These are phyloP conservation scores for Maudiozyma serrabonitensis DNA, from an alignment of 805 yeast genomes.

Conservation along the genomic window DNA sequence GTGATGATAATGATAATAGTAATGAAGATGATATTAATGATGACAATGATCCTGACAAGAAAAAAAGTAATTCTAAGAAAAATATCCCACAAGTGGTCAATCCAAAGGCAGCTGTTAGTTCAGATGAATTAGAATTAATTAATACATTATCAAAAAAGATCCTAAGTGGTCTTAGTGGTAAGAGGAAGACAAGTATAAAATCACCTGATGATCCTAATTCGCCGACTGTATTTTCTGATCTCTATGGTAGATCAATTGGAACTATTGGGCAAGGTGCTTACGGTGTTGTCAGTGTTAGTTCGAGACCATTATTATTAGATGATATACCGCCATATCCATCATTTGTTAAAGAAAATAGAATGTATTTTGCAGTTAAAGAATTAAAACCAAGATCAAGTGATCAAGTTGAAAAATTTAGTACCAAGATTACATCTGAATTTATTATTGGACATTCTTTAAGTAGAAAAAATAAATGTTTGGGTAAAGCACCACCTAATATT, in stretches of 20 bases:
- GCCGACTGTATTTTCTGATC: slow-evolving; percentile 27
- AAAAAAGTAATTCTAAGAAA: slow-evolving; percentile 1
- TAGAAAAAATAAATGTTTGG: slow-evolving; percentile 6
- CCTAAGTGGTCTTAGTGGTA: slow-evolving; percentile 28
- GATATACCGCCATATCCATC: slow-evolving; percentile 31
- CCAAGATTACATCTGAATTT: slow-evolving; percentile 80
- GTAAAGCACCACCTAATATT: slow-evolving; percentile 41
- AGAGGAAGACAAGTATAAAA: slow-evolving; percentile 9
- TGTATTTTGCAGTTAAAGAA: slow-evolving; percentile 84
- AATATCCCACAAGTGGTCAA: slow-evolving; percentile 17
- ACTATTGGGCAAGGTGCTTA: slow-evolving; percentile 89
- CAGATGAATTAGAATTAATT: slow-evolving; percentile 40
- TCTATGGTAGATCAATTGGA: slow-evolving; percentile 45
- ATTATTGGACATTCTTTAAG: slow-evolving; percentile 76
- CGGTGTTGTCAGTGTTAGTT: slow-evolving; percentile 82
- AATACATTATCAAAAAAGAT: slow-evolving; percentile 41
- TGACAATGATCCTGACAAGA: neutral
- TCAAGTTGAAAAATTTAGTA: slow-evolving; percentile 86
- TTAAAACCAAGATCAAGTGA: slow-evolving; percentile 76
- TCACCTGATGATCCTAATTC: neutral
- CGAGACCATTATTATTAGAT: slow-evolving; percentile 34
- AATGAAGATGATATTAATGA: neutral
- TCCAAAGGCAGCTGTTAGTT: slow-evolving; percentile 39
- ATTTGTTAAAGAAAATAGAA: slow-evolving; percentile 57
- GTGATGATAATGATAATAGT: neutral